Base-by-base conservation (phyloP, 1,284 basidiomycete genomes). In the Salmacisia buchloeana region DNA sequence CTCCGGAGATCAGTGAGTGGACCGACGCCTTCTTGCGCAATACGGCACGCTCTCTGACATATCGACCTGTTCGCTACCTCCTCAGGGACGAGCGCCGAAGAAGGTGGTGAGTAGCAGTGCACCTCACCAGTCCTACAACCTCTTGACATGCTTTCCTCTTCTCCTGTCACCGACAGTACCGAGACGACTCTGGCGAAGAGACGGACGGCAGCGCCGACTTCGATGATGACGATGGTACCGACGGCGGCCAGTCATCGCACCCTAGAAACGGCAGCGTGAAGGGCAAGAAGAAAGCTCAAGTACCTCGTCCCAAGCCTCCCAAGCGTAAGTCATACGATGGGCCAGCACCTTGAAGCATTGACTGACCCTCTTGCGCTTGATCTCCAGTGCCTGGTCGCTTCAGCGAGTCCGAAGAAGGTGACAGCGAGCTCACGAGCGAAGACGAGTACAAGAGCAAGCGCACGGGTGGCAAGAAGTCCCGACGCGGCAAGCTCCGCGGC, bases 31-130 rank as follows among this genome's bases (percentile, higher is more conserved):
- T 49, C 23, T n/a, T 36, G 31, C n/a, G 31, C 62, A 41, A n/a
- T 25, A 18, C 29, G 45, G 27, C 25, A 29, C 21, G 35, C 18
- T 29, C 45, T n/a, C 23, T 33, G 35, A 38, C 35, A 18, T 33
- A n/a, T 2, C 10, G 35, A 38, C 21, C 49, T 36, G 27, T 13
- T 60, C 58, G 58, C 27, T 33, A 38, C 34, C 64, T 56, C n/a
- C 66, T 64, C 59, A 68, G 66, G 34, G 83, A 85, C 60, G 86
- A 87, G 33, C 87, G 87, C 69, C 65, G 3, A 65, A 64, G 38
- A 69, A 67, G 49, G 41, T 25, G 46, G 68, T 65, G 62, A 67
- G 63, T 67, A 33, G 23, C 12, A 35, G 49, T 60, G 52, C 7
- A 38, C 25, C 52, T 25, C 39, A 23, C 57, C 13, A 13, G 27